A percentile compares a stretch with the other conserved stretches of the same genome.
These are phyloP conservation scores for Xylaria sp. DNA, from an alignment of 2,329 filamentous ascomycete genomes.

Conservation along the genomic window DNA sequence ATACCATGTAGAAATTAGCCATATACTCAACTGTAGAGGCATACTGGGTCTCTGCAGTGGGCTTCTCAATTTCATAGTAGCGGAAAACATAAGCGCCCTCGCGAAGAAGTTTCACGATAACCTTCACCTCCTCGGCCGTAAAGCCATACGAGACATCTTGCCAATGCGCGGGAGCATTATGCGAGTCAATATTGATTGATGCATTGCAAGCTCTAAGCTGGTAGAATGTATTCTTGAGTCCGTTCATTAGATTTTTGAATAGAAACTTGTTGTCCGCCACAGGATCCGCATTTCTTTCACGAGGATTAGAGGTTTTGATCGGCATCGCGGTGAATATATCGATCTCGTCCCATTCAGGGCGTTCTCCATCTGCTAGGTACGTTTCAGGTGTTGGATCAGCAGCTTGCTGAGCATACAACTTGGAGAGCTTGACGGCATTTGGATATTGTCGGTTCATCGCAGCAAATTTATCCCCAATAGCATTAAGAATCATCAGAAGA, in stretches of 20 bases:
- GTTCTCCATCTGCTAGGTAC: slow-evolving; percentile 84
- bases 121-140: slow-evolving; percentile 94
- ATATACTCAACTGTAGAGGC: slow-evolving; percentile 90
- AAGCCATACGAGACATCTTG: slow-evolving; percentile 95
- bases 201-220: slow-evolving; percentile 92
- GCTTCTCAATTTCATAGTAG: slow-evolving; percentile 93
- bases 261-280: slow-evolving; percentile 98
- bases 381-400: slow-evolving; percentile 73
- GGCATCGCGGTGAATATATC: slow-evolving; percentile 97
- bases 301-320: slow-evolving; percentile 92
- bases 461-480: slow-evolving; percentile 97
- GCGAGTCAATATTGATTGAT: slow-evolving; percentile 74
- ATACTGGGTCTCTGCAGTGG: slow-evolving; percentile 76
- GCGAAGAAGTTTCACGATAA: slow-evolving; percentile 96
- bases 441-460: slow-evolving; percentile 97
- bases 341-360: slow-evolving; percentile 96
- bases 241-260: slow-evolving; percentile 96
- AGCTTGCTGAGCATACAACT: slow-evolving; percentile 77
- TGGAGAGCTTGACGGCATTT: slow-evolving; percentile 93
- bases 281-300: slow-evolving; percentile 88
- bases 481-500: slow-evolving; percentile 95
- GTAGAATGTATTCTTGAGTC: slow-evolving; percentile 95
- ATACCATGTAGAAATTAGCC: slow-evolving; percentile 94
- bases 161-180: slow-evolving; percentile 89
- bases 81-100: slow-evolving; percentile 96